These are phyloP conservation scores for Naganishia vishniacii DNA, from an alignment of 768 basidiomycete species.

Conservation along the genomic window DNA sequence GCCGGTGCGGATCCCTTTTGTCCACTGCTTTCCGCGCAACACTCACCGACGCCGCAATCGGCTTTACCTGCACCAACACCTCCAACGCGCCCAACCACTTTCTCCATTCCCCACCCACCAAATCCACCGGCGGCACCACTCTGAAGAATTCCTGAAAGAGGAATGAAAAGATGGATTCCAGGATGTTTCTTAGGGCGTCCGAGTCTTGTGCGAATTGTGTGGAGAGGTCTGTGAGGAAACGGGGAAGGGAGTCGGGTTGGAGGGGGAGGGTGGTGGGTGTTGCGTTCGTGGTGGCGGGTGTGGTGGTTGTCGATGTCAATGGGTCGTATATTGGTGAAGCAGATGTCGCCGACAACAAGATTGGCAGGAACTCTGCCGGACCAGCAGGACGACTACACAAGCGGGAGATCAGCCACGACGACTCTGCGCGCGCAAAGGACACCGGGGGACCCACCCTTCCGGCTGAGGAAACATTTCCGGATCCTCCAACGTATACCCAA, in stretches of 20 bases:
- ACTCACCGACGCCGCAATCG: constrained; percentile 65
- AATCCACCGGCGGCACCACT: constrained; percentile 40
- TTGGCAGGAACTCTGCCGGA: constrained; percentile 69
- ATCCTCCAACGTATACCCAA: constrained; percentile 81
- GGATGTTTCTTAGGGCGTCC: constrained; percentile 67
- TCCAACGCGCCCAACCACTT: constrained; percentile 74
- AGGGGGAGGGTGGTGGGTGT: constrained; percentile 58
- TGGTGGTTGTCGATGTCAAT: constrained; percentile 49
- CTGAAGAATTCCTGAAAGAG: constrained; percentile 48
- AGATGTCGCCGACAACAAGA: constrained; percentile 67
- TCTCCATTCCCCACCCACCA: constrained; percentile 61
- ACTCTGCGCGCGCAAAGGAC: no score
- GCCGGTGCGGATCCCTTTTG: no score
- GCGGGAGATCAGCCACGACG: background rate
- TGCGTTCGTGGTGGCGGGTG: constrained; percentile 51
- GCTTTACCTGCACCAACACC: constrained; percentile 71
- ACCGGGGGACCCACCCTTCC: constrained; percentile 57
- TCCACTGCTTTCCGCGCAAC: no score
- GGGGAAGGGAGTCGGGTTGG: constrained; percentile 63
- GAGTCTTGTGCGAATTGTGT: constrained; percentile 64
- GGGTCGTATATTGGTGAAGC: constrained; percentile 58
- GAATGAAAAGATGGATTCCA: constrained; percentile 56
- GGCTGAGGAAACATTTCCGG: constrained; percentile 95
- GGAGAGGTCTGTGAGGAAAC: constrained; percentile 77
- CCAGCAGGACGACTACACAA: constrained; percentile 62